Percentiles rank a stretch among this genome's conserved stretches.
phyloP scores from a whole-genome alignment of 2,329 filamentous ascomycete species.

The Sporothrix curviconia region DNA sequence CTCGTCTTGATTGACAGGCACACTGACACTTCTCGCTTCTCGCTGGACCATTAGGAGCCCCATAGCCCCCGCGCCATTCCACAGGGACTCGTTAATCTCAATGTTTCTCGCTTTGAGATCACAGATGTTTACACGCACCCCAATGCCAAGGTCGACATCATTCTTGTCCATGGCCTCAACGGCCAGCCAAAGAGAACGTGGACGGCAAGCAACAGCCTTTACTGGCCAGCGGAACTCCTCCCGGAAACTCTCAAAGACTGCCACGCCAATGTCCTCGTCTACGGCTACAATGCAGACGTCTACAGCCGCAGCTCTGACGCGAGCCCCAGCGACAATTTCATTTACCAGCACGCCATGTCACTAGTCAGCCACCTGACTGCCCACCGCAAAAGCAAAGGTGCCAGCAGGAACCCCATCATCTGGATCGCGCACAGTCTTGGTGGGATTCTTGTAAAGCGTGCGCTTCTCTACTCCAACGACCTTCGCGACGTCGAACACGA shows the following conservation, averaged over 20 bases:
- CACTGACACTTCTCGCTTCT: background rate
- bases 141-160: conserved; percentile 55
- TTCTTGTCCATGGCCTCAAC: conserved; percentile 66
- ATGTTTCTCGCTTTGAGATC: conserved; percentile 42
- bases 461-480: conserved; percentile 60
- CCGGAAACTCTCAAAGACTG: conserved; percentile 50
- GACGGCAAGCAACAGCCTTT: conserved; percentile 49
- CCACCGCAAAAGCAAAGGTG: conserved; percentile 53
- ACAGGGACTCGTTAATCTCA: conserved; percentile 9
- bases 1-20: background rate
- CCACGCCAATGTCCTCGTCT: conserved; percentile 60
- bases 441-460: conserved; percentile 64
- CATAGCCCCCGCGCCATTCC: no score
- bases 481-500: conserved; percentile 53
- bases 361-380: conserved; percentile 56
- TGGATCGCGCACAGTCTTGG: conserved; percentile 71
- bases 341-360: conserved; percentile 65
- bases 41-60: no score
- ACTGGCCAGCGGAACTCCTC: conserved; percentile 65
- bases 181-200: conserved; percentile 60
- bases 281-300: conserved; percentile 68
- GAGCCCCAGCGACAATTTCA: conserved; percentile 57
- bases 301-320: conserved; percentile 38
- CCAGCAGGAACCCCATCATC: conserved; percentile 59
- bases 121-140: conserved; percentile 55